phyloP scores from a whole-genome alignment of 169 alveolate species.

The Eimeria sp. region DNA sequence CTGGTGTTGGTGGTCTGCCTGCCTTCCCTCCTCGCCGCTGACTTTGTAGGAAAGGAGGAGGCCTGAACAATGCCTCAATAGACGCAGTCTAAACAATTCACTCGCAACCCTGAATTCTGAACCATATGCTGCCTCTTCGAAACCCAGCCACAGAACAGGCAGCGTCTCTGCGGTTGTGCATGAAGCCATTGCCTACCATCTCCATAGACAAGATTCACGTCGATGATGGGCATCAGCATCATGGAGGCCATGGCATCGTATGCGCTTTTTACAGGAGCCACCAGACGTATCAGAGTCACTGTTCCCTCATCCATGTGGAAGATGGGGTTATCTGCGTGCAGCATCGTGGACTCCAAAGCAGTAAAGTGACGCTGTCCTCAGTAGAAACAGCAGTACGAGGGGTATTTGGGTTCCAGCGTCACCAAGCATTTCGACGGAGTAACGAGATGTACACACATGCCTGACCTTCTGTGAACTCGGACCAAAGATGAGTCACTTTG shows the following conservation, averaged over 20 bases:
- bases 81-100: not conserved
- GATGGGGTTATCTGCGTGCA: slow-evolving; percentile 54
- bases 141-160: not conserved
- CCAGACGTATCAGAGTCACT: slow-evolving; percentile 72
- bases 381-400: not conserved
- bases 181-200: slow-evolving; percentile 28
- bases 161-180: not conserved
- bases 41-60: slow-evolving; percentile 73
- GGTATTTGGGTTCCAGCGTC: not conserved
- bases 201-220: slow-evolving; percentile 62
- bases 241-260: slow-evolving; percentile 75
- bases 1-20: slow-evolving; percentile 66
- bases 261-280: slow-evolving; percentile 74
- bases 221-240: slow-evolving; percentile 77
- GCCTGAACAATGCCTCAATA: slow-evolving; percentile 20
- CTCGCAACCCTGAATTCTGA: not conserved
- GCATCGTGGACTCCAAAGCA: not conserved
- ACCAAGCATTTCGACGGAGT: not conserved
- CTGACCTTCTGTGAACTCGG: slow-evolving; percentile 69
- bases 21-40: slow-evolving; percentile 80
- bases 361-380: not conserved
- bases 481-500: slow-evolving; percentile 73
- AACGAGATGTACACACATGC: not conserved
- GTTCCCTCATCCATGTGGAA: slow-evolving; percentile 81
- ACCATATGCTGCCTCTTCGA: not conserved